Evolutionary conservation across 345 rosid genomes (phyloP).

Genomic region (Eucalyptus polybractea): DNA sequence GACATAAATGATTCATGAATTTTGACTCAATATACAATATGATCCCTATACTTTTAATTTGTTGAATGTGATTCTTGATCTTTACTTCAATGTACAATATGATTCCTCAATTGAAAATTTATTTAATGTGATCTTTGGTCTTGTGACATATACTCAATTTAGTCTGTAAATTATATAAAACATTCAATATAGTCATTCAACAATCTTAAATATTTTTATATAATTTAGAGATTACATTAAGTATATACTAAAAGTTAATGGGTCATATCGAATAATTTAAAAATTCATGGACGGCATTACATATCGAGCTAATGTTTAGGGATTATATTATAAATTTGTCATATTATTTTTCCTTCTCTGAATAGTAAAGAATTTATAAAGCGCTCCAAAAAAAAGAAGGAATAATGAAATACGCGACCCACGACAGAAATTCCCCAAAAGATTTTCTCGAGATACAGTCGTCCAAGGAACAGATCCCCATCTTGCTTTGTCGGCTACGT

Average conservation of each 20-base stretch:
- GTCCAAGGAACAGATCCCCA: background rate
- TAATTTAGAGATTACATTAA: background rate
- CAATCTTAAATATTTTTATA: too few species aligned
- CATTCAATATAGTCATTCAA: background rate
- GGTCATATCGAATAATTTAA: rapidly evolving
- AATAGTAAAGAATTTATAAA: background rate
- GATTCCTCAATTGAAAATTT: background rate
- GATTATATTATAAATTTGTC: rapidly evolving
- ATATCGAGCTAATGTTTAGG: too few species aligned
- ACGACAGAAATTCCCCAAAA: background rate
- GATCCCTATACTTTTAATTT: background rate
- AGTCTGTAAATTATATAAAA: background rate
- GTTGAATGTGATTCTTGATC: background rate
- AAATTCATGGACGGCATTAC: background rate
- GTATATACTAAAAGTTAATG: background rate
- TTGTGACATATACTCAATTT: background rate
- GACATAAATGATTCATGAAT: background rate
- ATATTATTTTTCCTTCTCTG: background rate
- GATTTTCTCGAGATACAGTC: background rate
- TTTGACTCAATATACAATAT: too few species aligned
- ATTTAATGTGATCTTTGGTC: background rate
- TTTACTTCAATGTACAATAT: background rate
- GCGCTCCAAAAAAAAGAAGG: background rate
- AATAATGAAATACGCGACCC: background rate
- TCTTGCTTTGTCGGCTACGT: background rate